Percentiles rank a stretch among this genome's conserved stretches.
Evolutionary conservation across 1,284 basidiomycete species (phyloP).

Genomic region (Malassezia restricta): DNA sequence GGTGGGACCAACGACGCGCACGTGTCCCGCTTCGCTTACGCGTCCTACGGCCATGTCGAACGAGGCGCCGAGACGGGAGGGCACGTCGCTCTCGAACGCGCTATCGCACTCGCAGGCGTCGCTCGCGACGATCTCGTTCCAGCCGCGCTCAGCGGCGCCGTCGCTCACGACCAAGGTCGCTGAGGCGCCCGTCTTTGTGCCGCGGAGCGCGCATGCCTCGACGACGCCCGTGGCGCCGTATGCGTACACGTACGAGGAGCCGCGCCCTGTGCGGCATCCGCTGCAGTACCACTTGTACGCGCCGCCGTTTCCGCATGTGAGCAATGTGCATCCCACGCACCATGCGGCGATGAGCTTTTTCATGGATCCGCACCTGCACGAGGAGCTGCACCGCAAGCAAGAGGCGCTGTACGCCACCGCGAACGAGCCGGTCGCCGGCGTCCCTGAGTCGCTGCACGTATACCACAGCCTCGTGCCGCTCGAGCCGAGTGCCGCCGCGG

Average conservation of each 20-base stretch:
- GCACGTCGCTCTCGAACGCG: constrained; percentile 15
- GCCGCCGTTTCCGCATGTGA: constrained; percentile 52
- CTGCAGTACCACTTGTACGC: constrained; percentile 88
- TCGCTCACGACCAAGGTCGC: constrained; percentile 6
- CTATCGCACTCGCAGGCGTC: constrained; percentile 11
- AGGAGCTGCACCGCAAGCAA: constrained; percentile 66
- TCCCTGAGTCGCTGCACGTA: constrained; percentile 78
- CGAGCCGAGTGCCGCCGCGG: constrained; percentile 48
- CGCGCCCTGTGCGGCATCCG: constrained; percentile 41
- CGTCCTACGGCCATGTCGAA: too few species aligned
- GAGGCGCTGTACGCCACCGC: constrained; percentile 57
- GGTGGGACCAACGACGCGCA: too few species aligned
- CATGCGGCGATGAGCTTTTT: constrained; percentile 52
- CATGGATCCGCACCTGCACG: constrained; percentile 62
- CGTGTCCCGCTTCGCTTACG: too few species aligned
- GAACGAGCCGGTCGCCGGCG: constrained; percentile 49
- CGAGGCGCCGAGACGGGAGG: neutral
- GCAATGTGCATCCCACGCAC: constrained; percentile 49
- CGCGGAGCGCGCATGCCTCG: constrained; percentile 3
- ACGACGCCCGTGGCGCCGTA: neutral
- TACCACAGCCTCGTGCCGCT: constrained; percentile 78
- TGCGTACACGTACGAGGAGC: constrained; percentile 1
- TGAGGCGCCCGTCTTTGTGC: constrained; percentile 17
- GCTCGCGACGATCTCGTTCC: constrained; percentile 15
- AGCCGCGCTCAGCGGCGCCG: constrained; percentile 11